Evolutionary conservation across 2,329 filamentous ascomycete genomes (phyloP).

Genomic region (Grosmannia clavigera): DNA sequence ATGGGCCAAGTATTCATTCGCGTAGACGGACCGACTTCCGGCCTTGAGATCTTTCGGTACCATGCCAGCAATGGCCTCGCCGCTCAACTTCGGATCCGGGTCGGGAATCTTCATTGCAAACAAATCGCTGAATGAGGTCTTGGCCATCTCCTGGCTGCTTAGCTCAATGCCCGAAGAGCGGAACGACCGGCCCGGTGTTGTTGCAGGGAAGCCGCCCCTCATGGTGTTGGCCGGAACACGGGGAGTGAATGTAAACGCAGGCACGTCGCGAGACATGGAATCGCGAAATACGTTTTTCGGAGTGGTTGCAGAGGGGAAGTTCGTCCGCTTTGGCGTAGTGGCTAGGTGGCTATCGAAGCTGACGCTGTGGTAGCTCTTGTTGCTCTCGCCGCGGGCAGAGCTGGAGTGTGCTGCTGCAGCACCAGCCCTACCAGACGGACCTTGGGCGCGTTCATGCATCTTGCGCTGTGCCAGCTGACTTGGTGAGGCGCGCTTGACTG

Average conservation of each 20-base stretch:
- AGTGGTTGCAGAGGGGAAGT: slow-evolving; percentile 18
- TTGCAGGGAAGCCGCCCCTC: slow-evolving; percentile 35
- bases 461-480: slow-evolving; percentile 21
- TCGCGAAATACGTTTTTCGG: slow-evolving; percentile 22
- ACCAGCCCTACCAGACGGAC: slow-evolving; percentile 16
- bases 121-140: slow-evolving; percentile 35
- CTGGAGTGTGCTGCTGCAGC: background rate
- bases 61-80: slow-evolving; percentile 39
- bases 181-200: slow-evolving; percentile 30
- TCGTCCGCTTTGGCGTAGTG: slow-evolving; percentile 13
- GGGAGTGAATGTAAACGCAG: slow-evolving; percentile 29
- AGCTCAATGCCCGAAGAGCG: slow-evolving; percentile 34
- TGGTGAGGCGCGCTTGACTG: slow-evolving; percentile 21
- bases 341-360: background rate
- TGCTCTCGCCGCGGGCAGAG: background rate
- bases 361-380: background rate
- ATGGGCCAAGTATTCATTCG: slow-evolving; percentile 45
- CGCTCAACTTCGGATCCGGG: slow-evolving; percentile 42
- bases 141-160: slow-evolving; percentile 36
- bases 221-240: slow-evolving; percentile 30
- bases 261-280: slow-evolving; percentile 17
- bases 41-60: slow-evolving; percentile 37
- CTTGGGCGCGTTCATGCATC: slow-evolving; percentile 21
- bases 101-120: slow-evolving; percentile 48
- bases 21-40: slow-evolving; percentile 42